phyloP scores from a whole-genome alignment of 768 basidiomycete species.

The Rhodotorula toruloides region DNA sequence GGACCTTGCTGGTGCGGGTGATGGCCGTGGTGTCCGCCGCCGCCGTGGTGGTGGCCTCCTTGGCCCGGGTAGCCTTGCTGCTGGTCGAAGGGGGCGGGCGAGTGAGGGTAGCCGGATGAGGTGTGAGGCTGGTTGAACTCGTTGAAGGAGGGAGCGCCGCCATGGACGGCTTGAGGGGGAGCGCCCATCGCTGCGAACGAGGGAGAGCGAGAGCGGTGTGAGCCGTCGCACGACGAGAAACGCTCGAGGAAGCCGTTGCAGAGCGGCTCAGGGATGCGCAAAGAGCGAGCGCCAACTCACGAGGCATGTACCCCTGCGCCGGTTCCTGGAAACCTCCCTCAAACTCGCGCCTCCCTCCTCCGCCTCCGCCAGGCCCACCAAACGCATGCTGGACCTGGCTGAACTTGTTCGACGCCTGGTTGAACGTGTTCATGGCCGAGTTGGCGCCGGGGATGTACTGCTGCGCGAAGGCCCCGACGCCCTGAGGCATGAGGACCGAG shows the following conservation, averaged over 20 bases:
- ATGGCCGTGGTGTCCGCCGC: not conserved
- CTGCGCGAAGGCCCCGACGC: conserved; percentile 31
- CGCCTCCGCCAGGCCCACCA: not conserved
- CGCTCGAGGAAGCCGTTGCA: not conserved
- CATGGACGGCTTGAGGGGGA: conserved; percentile 26
- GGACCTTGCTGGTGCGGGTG: too few species aligned
- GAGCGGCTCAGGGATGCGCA: not conserved
- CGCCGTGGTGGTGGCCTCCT: not conserved
- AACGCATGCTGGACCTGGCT: conserved; percentile 1
- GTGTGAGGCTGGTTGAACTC: conserved; percentile 2
- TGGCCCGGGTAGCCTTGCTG: not conserved
- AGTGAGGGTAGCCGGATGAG: not conserved
- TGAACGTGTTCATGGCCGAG: conserved; percentile 22
- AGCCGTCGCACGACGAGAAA: too few species aligned
- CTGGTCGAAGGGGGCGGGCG: not conserved
- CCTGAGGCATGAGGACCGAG: conserved; percentile 27
- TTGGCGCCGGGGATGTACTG: conserved; percentile 34
- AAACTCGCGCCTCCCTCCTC: not conserved
- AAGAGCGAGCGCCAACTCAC: not conserved
- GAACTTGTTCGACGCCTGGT: conserved; percentile 20
- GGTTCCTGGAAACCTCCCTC: not conserved
- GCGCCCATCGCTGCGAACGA: conserved; percentile 1
- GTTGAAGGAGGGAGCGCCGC: conserved; percentile 16
- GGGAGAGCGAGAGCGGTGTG: not conserved
- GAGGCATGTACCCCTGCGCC: conserved; percentile 12